These are phyloP conservation scores for Sporisorium reilianum DNA, from an alignment of 1,284 basidiomycete genomes.

Conservation along the genomic window DNA sequence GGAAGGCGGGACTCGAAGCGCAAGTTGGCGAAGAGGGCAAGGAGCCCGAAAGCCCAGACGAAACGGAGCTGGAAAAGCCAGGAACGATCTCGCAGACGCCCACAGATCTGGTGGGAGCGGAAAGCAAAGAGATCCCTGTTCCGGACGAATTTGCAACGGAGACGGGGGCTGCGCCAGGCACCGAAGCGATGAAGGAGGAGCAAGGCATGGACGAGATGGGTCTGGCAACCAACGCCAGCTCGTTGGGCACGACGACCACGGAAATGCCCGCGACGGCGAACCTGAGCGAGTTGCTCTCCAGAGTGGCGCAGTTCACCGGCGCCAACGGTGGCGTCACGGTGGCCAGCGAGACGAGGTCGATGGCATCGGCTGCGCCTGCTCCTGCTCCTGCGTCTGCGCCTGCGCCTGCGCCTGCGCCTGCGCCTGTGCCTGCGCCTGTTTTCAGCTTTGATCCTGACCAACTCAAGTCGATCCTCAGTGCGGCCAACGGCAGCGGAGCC, in stretches of 20 bases:
- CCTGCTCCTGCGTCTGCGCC: slow-evolving; percentile 8
- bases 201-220: neutral
- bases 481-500: slow-evolving; percentile 18
- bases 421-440: too few relatives aligned
- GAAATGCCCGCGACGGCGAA: slow-evolving; percentile 1
- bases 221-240: neutral
- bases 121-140: slow-evolving; percentile 16
- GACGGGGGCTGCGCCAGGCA: too few relatives aligned
- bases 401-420: too few relatives aligned
- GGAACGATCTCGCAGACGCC: slow-evolving; percentile 26
- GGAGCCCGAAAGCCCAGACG: slow-evolving; percentile 23
- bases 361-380: neutral
- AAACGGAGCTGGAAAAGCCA: slow-evolving; percentile 22
- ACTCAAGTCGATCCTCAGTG: slow-evolving; percentile 28
- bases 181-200: neutral
- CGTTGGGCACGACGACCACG: neutral
- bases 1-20: slow-evolving; percentile 18
- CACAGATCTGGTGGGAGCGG: slow-evolving; percentile 6
- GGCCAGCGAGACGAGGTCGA: neutral
- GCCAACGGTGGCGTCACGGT: neutral
- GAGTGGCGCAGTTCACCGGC: slow-evolving; percentile 10
- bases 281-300: slow-evolving; percentile 28
- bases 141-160: too few relatives aligned
- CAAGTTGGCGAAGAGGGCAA: slow-evolving; percentile 7
- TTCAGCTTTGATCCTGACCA: slow-evolving; percentile 29